Evolutionary conservation across 495 filamentous ascomycete genomes (phyloP), one percentile per base, ranked within the genome.

Genomic region (Penicillium riverlandense): DNA sequence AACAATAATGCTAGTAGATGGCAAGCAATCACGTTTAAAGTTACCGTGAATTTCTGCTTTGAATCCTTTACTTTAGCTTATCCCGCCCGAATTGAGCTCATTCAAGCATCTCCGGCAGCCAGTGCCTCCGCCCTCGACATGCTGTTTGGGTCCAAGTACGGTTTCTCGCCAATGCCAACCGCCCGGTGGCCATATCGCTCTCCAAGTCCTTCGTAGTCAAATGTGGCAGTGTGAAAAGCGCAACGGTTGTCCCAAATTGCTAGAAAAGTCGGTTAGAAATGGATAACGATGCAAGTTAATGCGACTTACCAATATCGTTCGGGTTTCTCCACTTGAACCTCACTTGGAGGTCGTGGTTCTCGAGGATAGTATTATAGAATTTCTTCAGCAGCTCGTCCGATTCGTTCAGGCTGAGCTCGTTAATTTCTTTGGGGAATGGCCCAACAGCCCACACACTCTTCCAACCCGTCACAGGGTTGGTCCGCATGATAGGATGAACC

Each of bases 401-500:
- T 36, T 70, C 66, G 13, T 54, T 52, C 22, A 56, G 49, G 14
- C 51, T 63, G 8, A 70, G 53, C 6, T 75, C 86, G 58, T 88
- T 78, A 63, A 90, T 83, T 8, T 71, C 58, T 50, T 76, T 61
- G 2, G 79, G 69, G 62, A 85, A 82, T 10, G 70, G 70, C 36
- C 81, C 81, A 22, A 83, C 73, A 2, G 76, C 80, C 53, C 80
- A 90, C 11, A 91, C 66, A 5, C 64, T 72, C 59, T 86, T 87
- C 85, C 86, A 90, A 2, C 86, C 86, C 0, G 85, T 88, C 0
- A 89, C 81, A 2, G 65, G 85, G 56, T 90, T 87, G 3, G 85
- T 89, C 11, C 86, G 77, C 7, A 90, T 63, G 7, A 89, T 76
- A 1, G 85, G 83, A 59, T 90, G 86, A 2, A 80, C 63, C 4